Percentiles rank a stretch among this genome's conserved stretches.
phyloP scores from a whole-genome alignment of 371 early-diverging fungal genomes.

The Funneliformis caledonium region DNA sequence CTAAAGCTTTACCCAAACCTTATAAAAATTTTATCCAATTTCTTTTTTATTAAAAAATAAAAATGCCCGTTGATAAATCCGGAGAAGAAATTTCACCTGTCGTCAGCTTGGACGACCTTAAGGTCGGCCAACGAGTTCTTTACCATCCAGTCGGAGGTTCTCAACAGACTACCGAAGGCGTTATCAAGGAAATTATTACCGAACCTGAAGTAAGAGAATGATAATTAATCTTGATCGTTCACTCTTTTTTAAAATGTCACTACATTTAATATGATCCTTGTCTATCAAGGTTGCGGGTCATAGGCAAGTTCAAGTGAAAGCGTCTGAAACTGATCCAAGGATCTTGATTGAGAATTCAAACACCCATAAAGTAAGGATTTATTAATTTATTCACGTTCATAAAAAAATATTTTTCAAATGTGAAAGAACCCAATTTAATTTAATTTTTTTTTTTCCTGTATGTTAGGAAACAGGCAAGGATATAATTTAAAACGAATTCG shows the following conservation, averaged over 20 bases:
- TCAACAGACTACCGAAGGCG: constrained; percentile 10
- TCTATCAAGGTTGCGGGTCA: constrained; percentile 15
- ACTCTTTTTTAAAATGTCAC: background rate
- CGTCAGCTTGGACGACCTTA: background rate
- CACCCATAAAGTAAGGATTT: constrained; percentile 15
- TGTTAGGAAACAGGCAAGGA: constrained; percentile 22
- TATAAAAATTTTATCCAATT: background rate
- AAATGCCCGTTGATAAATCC: background rate
- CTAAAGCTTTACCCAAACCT: no score
- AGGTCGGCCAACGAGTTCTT: constrained; percentile 17
- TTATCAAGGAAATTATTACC: constrained; percentile 30
- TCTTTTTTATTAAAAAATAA: background rate
- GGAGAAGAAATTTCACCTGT: background rate
- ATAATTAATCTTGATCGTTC: background rate
- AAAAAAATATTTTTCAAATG: no score
- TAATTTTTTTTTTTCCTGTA: no score
- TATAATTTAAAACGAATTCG: background rate
- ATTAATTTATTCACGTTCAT: background rate
- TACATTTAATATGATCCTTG: background rate
- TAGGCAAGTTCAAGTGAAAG: constrained; percentile 14
- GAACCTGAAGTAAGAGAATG: constrained; percentile 19
- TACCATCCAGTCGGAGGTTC: constrained; percentile 34
- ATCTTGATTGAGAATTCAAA: constrained; percentile 25
- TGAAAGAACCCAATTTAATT: no score
- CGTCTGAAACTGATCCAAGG: constrained; percentile 21